Evolutionary conservation across 768 basidiomycete species (phyloP).

Genomic region (Hysterangium stoloniferum): DNA sequence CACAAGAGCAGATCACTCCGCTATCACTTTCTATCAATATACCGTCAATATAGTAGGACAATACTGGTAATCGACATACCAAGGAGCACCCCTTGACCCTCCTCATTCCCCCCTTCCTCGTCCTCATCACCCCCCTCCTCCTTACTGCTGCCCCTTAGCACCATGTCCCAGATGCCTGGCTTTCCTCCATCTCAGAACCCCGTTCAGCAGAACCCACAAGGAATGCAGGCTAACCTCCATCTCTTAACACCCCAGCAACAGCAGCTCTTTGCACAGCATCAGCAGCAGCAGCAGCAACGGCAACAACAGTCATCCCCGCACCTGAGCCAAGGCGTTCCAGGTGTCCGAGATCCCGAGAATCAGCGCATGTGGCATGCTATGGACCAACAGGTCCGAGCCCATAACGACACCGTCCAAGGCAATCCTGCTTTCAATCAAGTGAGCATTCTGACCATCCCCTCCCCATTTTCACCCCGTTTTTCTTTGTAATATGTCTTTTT

Average conservation of each 20-base stretch:
- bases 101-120: neutral
- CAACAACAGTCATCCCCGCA: slow-evolving; percentile 39
- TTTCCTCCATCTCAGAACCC: neutral
- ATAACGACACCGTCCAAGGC: slow-evolving; percentile 4
- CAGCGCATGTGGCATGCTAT: slow-evolving; percentile 9
- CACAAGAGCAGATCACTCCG: too few species aligned
- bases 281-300: slow-evolving; percentile 26
- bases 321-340: slow-evolving; percentile 19
- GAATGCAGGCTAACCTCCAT: slow-evolving; percentile 3
- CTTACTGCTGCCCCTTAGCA: neutral
- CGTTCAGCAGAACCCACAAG: slow-evolving; percentile 3
- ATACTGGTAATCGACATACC: neutral
- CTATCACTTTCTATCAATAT: neutral
- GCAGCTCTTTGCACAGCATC: slow-evolving; percentile 27
- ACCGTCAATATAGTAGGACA: neutral
- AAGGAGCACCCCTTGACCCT: neutral
- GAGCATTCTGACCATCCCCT: neutral
- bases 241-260: slow-evolving; percentile 3
- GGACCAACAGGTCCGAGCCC: slow-evolving; percentile 7
- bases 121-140: too few species aligned
- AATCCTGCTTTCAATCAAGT: slow-evolving; percentile 9
- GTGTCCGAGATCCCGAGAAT: slow-evolving; percentile 8
- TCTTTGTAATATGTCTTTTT: neutral
- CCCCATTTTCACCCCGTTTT: neutral
- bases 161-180: slow-evolving; percentile 13